Conservation (phyloP, 257 asterid species). For the Paulownia fortunei region DNA sequence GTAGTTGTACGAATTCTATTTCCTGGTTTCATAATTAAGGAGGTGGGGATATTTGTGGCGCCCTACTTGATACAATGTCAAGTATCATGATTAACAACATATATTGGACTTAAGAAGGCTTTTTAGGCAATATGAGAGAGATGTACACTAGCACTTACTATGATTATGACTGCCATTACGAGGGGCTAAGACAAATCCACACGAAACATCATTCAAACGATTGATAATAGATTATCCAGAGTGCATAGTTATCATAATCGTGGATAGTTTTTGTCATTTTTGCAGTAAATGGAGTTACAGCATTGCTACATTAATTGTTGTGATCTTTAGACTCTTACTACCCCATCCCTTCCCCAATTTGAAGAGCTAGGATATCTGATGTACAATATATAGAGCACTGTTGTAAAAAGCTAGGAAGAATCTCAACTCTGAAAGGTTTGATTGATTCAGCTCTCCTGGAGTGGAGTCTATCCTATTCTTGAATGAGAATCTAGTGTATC, state of each 20-base stretch:
- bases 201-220: background rate
- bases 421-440: no score
- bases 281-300: background rate
- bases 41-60: background rate
- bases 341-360: background rate
- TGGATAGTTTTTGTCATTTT: background rate
- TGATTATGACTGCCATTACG: slow-evolving; percentile 28
- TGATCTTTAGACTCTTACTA: background rate
- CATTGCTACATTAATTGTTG: background rate
- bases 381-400: no score
- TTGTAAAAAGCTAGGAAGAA: no score
- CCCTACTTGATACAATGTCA: background rate
- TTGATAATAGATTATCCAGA: background rate
- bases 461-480: no score
- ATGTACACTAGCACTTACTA: background rate
- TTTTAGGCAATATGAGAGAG: slow-evolving; percentile 8
- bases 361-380: background rate
- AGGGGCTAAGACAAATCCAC: slow-evolving; percentile 15
- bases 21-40: background rate
- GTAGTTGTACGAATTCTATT: background rate
- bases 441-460: no score
- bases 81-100: background rate
- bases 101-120: background rate
- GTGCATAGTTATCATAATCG: background rate
- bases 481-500: no score